Conservation (phyloP, 2,329 filamentous ascomycete species). For the Aspergillus candidus region DNA sequence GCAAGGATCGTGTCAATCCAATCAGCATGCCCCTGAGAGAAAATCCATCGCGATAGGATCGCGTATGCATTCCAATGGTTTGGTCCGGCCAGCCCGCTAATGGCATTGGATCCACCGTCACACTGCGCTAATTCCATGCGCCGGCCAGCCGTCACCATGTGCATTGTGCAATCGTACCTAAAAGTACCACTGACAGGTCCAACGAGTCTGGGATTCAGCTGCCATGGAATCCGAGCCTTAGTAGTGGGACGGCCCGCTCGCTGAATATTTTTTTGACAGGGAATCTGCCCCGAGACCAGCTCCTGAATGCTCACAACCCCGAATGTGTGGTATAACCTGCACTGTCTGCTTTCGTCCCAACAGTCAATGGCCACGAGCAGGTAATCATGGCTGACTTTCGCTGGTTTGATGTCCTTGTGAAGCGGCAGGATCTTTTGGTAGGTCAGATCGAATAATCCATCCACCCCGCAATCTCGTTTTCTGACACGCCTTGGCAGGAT, state of each 20-base stretch:
- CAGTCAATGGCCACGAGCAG: background rate
- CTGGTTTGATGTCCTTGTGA: background rate
- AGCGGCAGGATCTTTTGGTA: constrained; percentile 5
- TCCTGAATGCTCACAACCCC: no score
- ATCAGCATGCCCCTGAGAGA: no score
- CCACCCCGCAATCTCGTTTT: background rate
- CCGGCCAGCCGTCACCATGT: constrained; percentile 1
- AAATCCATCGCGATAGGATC: background rate
- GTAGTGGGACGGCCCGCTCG: constrained; percentile 6
- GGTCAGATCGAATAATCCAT: background rate
- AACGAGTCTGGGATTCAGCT: constrained; percentile 9
- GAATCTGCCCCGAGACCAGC: no score
- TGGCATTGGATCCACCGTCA: constrained; percentile 3
- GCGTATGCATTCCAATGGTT: constrained; percentile 5
- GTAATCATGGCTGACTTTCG: background rate
- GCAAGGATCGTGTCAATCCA: no score
- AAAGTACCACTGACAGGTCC: constrained; percentile 23
- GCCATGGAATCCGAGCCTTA: background rate
- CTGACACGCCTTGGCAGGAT: constrained; percentile 21
- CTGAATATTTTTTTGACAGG: constrained; percentile 3
- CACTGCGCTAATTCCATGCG: constrained; percentile 11
- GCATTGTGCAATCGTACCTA: constrained; percentile 1
- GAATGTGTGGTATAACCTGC: no score
- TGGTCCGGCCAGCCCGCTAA: constrained; percentile 5
- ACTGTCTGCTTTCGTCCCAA: background rate